Base-by-base conservation (phyloP, 179 eudicot species). In the Corrigiola litoralis region DNA sequence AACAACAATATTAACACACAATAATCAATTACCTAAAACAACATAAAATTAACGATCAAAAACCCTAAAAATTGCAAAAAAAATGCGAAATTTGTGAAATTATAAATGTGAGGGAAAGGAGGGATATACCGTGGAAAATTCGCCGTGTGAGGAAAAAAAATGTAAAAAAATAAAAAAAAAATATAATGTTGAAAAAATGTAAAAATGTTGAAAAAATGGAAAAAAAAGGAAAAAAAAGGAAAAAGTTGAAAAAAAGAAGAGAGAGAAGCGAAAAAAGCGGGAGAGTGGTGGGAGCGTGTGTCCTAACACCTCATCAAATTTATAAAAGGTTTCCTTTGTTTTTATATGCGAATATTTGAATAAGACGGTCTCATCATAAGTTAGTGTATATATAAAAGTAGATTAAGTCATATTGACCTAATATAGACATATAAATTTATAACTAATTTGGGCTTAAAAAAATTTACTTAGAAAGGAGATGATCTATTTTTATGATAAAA, bases 61-160 rank as follows among this genome's bases (percentile, higher is more conserved):
- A 37, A 28, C 12, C 16, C 2, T 13, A 37, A 59, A 68, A 25
- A 7, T n/a, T 2, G 1, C 1, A 17, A 5, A 34, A 50, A 29
- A 50, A 49, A 49, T 36, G 53, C 24, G 4, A 27, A 65, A 8
- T 21, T n/a, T n/a, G n/a, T n/a, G n/a, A n/a, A n/a, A n/a, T n/a
- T n/a, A n/a, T n/a, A 36, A 50, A 10, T 14, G 10, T 27, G 18
- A 33, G 23, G 40, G 9, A 14, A 23, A 18, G 17, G 9, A 16
- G n/a, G 12, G 61, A 73, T n/a, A 8, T 67, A 74, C 78, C 70
- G 68, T 38, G 55, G 31, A 62, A 62, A 63, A 28, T 68, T 31
- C 69, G 77, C 69, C 55, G 77, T 68, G 65, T 69, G 77, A 59
- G 48, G 45, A 50, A 63, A 29, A 40, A 42, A 23, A 13, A 29